Conservation (phyloP, 768 basidiomycete species). For the Tulasnella sp. region DNA sequence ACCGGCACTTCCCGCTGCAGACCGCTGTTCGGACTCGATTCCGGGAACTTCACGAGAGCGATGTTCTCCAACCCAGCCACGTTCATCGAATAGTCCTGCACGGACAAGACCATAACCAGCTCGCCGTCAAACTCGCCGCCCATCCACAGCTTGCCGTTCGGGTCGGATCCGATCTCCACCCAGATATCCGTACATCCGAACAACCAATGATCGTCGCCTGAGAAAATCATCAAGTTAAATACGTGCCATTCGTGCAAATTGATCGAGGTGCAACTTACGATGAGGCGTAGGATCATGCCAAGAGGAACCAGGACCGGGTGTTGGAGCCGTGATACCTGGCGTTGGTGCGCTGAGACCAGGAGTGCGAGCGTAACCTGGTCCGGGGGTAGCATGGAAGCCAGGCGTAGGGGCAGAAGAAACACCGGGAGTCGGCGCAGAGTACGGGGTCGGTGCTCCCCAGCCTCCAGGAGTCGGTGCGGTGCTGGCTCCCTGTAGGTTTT, state of each 20-base stretch:
- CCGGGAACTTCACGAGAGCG: conserved; percentile 23
- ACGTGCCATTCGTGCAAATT: conserved; percentile 9
- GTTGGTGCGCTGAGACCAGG: conserved; percentile 28
- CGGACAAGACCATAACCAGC: conserved; percentile 23
- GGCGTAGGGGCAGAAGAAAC: conserved; percentile 23
- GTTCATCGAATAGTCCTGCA: conserved; percentile 20
- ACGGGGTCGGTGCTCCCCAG: conserved; percentile 12
- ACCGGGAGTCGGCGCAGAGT: conserved; percentile 21
- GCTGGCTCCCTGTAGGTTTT: not conserved
- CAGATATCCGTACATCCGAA: conserved; percentile 27
- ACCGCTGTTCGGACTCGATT: conserved; percentile 22
- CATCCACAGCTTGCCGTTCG: conserved; percentile 26
- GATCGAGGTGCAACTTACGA: not conserved
- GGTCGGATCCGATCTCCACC: conserved; percentile 32
- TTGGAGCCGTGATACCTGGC: conserved; percentile 30
- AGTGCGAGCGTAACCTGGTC: not conserved
- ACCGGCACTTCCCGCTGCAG: conserved; percentile 31
- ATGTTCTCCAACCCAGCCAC: conserved; percentile 22
- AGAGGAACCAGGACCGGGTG: conserved; percentile 27
- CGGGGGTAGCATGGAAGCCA: conserved; percentile 15
- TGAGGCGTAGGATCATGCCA: conserved; percentile 14
- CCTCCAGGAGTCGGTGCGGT: not conserved
- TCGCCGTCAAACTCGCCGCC: conserved; percentile 25
- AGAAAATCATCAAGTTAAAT: not conserved
- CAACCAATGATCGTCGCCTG: conserved; percentile 29